phyloP scores from a whole-genome alignment of 2,329 filamentous ascomycete genomes.

The Dactylonectria estremocensis region DNA sequence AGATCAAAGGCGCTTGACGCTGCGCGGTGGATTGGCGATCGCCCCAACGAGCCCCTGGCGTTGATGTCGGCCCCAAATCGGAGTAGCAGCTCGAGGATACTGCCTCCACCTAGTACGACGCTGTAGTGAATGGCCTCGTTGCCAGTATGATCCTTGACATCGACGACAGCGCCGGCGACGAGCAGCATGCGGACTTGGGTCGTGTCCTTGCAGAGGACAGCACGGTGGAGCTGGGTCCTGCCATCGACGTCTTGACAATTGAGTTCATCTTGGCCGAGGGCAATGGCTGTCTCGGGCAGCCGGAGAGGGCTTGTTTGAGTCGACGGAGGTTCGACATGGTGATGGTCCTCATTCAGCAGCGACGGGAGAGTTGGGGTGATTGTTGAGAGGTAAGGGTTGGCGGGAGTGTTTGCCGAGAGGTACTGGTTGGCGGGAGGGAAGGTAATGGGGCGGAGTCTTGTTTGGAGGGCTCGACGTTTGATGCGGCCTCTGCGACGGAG shows the following conservation, averaged over 20 bases:
- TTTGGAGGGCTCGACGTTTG: no score
- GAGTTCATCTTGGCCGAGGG: not conserved
- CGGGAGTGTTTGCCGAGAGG: no score
- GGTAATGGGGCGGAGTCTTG: no score
- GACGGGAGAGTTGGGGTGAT: no score
- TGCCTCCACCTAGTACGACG: not conserved
- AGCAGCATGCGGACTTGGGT: not conserved
- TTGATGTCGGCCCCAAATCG: constrained; percentile 1
- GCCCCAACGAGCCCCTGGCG: not conserved
- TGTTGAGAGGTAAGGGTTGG: no score
- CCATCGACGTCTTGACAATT: not conserved
- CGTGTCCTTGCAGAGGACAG: not conserved
- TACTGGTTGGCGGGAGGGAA: no score
- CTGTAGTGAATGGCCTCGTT: not conserved
- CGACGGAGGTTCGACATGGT: no score
- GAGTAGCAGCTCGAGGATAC: constrained; percentile 3
- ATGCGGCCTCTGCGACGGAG: no score
- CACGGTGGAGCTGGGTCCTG: constrained; percentile 3
- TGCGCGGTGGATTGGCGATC: constrained; percentile 12
- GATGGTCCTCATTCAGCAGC: no score
- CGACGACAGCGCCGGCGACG: not conserved
- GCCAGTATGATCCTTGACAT: not conserved
- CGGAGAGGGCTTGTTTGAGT: no score
- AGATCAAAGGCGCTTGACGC: not conserved
- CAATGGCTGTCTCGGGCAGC: not conserved